These are phyloP conservation scores for Rhododendron molle DNA, from an alignment of 148 eudicot species.

Conservation along the genomic window DNA sequence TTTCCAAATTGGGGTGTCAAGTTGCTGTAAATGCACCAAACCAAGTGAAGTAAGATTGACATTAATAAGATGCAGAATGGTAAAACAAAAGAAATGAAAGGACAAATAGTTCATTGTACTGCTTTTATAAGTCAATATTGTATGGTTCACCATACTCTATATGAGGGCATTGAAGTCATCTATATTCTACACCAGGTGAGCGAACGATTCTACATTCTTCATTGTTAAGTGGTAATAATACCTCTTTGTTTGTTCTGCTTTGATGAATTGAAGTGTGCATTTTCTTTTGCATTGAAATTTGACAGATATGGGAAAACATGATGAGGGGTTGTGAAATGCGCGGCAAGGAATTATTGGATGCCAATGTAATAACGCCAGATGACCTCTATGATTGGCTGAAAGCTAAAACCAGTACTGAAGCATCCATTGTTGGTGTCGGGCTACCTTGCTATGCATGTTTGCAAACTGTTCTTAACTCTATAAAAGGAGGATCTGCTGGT, in stretches of 20 bases:
- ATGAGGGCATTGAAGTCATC: conserved; percentile 1
- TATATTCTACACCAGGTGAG: background rate
- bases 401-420: conserved; percentile 53
- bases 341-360: conserved; percentile 64
- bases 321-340: conserved; percentile 56
- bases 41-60: background rate
- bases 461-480: conserved; percentile 47
- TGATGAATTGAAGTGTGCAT: background rate
- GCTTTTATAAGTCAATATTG: background rate
- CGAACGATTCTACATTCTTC: background rate
- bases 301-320: conserved; percentile 79
- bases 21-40: background rate
- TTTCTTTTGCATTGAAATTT: conserved; percentile 2
- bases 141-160: background rate
- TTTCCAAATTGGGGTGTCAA: background rate
- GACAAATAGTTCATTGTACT: background rate
- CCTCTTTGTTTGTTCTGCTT: conserved; percentile 2
- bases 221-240: background rate
- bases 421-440: conserved; percentile 58
- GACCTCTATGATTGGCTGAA: conserved; percentile 82
- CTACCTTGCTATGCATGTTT: conserved; percentile 66
- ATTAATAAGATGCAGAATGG: background rate
- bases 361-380: conserved; percentile 37
- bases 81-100: background rate
- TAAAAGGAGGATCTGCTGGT: conserved; percentile 60